Evolutionary conservation across 306 rosid genomes (phyloP).

Genomic region (Acacia acuminata): DNA sequence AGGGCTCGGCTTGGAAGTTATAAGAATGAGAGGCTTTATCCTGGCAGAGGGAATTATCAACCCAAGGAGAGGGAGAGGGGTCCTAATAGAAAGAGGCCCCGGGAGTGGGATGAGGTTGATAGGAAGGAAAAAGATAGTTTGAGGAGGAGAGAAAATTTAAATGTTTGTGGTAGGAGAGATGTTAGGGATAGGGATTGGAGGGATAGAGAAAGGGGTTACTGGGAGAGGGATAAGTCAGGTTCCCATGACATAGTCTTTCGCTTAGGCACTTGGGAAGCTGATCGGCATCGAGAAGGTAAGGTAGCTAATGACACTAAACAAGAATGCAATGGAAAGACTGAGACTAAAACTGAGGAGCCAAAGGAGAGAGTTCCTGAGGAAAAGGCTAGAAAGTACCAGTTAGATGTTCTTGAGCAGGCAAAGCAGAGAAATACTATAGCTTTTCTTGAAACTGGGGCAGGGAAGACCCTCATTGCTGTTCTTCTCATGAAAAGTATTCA

Average conservation of each 20-base stretch:
- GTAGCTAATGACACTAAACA: conserved; percentile 38
- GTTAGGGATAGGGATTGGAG: conserved; percentile 65
- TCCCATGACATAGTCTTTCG: conserved; percentile 72
- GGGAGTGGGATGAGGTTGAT: conserved; percentile 75
- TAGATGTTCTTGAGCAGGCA: conserved; percentile 98
- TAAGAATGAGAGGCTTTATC: conserved; percentile 52
- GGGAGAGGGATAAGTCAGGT: conserved; percentile 90
- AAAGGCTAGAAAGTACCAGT: conserved; percentile 86
- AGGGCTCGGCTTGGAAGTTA: conserved; percentile 52
- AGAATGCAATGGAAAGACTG: conserved; percentile 54
- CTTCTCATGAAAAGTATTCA: conserved; percentile 81
- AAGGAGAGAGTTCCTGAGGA: conserved; percentile 77
- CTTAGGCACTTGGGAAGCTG: conserved; percentile 69
- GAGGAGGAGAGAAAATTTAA: conserved; percentile 63
- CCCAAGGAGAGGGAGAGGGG: conserved; percentile 52
- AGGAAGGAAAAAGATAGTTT: conserved; percentile 58
- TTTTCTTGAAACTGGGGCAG: conserved; percentile 99
- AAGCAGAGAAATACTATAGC: conserved; percentile 89
- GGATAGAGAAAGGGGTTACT: conserved; percentile 84
- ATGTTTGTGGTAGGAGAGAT: conserved; percentile 58
- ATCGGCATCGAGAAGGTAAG: conserved; percentile 53
- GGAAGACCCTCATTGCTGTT: conserved; percentile 96
- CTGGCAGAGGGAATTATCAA: conserved; percentile 46
- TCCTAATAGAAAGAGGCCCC: conserved; percentile 59
- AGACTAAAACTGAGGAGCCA: conserved; percentile 50